phyloP scores from a whole-genome alignment of 1,284 basidiomycete genomes.

The Marasmius tenuissimus region DNA sequence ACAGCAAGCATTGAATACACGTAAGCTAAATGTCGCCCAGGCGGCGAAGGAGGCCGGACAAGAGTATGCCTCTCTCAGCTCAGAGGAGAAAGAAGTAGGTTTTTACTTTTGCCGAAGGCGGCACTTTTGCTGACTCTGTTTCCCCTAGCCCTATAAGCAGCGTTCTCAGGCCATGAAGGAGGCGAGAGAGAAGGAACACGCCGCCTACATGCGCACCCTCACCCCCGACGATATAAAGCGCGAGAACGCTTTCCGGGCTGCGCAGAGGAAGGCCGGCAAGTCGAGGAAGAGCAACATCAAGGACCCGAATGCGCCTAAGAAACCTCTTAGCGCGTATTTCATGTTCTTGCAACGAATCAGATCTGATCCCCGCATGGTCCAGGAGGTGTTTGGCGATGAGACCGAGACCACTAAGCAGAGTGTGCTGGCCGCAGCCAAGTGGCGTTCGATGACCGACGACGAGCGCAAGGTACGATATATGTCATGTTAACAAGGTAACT shows the following conservation, averaged over 20 bases:
- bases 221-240: slow-evolving; percentile 94
- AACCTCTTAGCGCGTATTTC: slow-evolving; percentile 93
- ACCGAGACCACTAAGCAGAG: slow-evolving; percentile 94
- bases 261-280: slow-evolving; percentile 92
- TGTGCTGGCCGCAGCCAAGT: slow-evolving; percentile 89
- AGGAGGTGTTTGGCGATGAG: slow-evolving; percentile 88
- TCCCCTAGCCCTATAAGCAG: slow-evolving; percentile 72
- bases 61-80: slow-evolving; percentile 80
- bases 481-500: slow-evolving; percentile 9
- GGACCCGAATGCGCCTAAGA: slow-evolving; percentile 96
- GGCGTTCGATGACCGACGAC: slow-evolving; percentile 89
- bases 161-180: slow-evolving; percentile 85
- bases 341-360: slow-evolving; percentile 92
- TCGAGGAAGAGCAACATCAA: slow-evolving; percentile 94
- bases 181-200: slow-evolving; percentile 77
- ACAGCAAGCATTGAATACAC: slow-evolving; percentile 76
- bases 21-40: slow-evolving; percentile 93
- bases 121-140: slow-evolving; percentile 26
- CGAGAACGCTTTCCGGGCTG: slow-evolving; percentile 90
- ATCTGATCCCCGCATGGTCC: slow-evolving; percentile 68
- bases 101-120: slow-evolving; percentile 25
- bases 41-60: slow-evolving; percentile 94
- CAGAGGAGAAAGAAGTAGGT: slow-evolving; percentile 80
- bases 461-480: slow-evolving; percentile 76
- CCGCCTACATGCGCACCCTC: slow-evolving; percentile 85